phyloP scores from a whole-genome alignment of 1,284 basidiomycete species.

The Trichosporon ovoides region DNA sequence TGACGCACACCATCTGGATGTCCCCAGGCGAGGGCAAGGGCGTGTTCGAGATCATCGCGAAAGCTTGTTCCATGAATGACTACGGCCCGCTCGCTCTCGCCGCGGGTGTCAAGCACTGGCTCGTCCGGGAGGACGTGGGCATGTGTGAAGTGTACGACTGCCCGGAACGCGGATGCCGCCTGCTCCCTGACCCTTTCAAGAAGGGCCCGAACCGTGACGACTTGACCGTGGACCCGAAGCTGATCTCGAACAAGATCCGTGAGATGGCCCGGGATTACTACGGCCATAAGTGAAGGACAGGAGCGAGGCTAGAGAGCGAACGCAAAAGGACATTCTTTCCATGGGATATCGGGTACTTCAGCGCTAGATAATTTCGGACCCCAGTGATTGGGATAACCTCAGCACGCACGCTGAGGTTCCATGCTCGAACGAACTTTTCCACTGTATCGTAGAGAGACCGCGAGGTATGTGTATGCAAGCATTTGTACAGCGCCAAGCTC shows the following conservation, averaged over 20 bases:
- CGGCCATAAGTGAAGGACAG: too few species aligned
- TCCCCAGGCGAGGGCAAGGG: slow-evolving; percentile 60
- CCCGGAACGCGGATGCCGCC: slow-evolving; percentile 10
- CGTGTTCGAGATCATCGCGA: slow-evolving; percentile 46
- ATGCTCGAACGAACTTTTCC: too few species aligned
- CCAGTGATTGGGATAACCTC: too few species aligned
- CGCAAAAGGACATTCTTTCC: too few species aligned
- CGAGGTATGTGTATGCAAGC: too few species aligned
- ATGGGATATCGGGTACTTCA: too few species aligned
- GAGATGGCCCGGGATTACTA: slow-evolving; percentile 1
- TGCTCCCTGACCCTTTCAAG: background rate
- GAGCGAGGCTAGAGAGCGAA: too few species aligned
- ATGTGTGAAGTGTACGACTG: slow-evolving; percentile 14
- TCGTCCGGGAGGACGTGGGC: slow-evolving; percentile 19
- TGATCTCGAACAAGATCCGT: slow-evolving; percentile 15
- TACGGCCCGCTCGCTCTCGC: slow-evolving; percentile 28
- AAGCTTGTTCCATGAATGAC: slow-evolving; percentile 24
- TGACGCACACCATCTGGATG: slow-evolving; percentile 74
- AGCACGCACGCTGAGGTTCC: too few species aligned
- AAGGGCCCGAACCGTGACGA: slow-evolving; percentile 7
- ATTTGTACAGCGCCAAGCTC: too few species aligned
- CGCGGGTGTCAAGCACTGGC: slow-evolving; percentile 26
- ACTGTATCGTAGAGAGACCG: too few species aligned
- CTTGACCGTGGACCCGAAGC: slow-evolving; percentile 6
- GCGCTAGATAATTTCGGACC: too few species aligned